These are phyloP conservation scores for Pseudisothecium myosuroides DNA, from an alignment of 225 moss, liverwort and hornwort genomes.

Conservation along the genomic window DNA sequence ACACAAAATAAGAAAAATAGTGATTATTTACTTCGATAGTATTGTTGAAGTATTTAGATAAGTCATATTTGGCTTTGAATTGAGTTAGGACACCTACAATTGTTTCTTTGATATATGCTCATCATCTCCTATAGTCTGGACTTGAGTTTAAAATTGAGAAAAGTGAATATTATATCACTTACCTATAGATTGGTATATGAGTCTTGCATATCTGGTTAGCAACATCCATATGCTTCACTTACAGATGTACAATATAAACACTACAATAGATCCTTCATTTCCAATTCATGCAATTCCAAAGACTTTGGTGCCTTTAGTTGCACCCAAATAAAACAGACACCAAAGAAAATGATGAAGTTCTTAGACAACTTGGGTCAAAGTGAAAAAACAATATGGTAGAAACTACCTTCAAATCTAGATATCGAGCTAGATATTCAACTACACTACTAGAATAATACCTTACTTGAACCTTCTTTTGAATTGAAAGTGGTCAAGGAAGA, in stretches of 20 bases:
- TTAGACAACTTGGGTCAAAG: too few relatives aligned
- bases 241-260: too few relatives aligned
- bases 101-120: conserved; percentile 54
- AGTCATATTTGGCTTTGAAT: conserved; percentile 56
- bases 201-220: not conserved
- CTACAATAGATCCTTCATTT: not conserved
- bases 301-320: too few relatives aligned
- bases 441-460: too few relatives aligned
- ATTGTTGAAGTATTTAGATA: not conserved
- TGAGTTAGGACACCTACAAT: conserved; percentile 58
- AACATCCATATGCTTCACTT: not conserved
- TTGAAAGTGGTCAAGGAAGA: too few relatives aligned
- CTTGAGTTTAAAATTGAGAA: not conserved
- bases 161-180: not conserved
- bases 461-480: too few relatives aligned
- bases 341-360: too few relatives aligned
- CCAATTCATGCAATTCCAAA: not conserved
- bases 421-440: too few relatives aligned
- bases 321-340: too few relatives aligned
- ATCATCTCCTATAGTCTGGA: conserved; percentile 18
- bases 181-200: too few relatives aligned
- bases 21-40: not conserved
- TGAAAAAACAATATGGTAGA: too few relatives aligned
- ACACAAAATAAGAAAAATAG: not conserved
- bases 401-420: too few relatives aligned